These are phyloP conservation scores for Sarocladium brachiariae DNA, from an alignment of 2,329 filamentous ascomycete species.

Conservation along the genomic window DNA sequence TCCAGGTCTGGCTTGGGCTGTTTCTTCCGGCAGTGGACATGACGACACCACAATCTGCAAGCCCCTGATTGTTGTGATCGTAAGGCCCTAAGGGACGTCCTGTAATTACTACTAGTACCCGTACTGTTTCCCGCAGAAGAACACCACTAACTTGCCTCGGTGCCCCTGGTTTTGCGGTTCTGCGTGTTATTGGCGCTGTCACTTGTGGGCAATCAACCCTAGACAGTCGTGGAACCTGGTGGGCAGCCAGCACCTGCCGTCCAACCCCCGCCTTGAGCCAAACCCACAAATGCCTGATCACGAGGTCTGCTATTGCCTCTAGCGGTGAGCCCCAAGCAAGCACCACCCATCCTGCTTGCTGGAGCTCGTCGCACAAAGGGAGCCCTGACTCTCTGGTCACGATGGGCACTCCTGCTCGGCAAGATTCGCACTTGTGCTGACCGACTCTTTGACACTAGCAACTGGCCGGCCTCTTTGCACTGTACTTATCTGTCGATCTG, in stretches of 20 bases:
- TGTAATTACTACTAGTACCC: too few species aligned
- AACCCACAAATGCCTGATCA: neutral
- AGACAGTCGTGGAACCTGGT: too few species aligned
- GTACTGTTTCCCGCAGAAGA: too few species aligned
- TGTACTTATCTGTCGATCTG: too few species aligned
- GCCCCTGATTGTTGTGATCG: neutral
- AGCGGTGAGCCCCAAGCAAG: slow-evolving; percentile 6
- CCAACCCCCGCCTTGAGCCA: neutral
- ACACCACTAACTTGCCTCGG: neutral
- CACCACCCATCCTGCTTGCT: neutral
- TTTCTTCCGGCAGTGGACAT: slow-evolving; percentile 4
- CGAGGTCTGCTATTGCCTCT: neutral
- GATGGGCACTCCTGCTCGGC: neutral
- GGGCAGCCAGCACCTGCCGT: neutral
- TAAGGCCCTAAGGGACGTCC: neutral
- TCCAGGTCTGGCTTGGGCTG: neutral
- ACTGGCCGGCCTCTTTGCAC: neutral
- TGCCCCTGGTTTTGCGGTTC: too few species aligned
- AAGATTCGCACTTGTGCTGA: neutral
- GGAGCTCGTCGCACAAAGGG: too few species aligned
- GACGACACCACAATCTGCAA: neutral
- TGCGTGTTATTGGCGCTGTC: too few species aligned
- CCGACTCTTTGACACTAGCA: neutral
- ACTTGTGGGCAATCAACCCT: too few species aligned
- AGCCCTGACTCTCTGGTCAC: neutral